phyloP scores from a whole-genome alignment of 257 asterid genomes.

The Mitragyna speciosa region DNA sequence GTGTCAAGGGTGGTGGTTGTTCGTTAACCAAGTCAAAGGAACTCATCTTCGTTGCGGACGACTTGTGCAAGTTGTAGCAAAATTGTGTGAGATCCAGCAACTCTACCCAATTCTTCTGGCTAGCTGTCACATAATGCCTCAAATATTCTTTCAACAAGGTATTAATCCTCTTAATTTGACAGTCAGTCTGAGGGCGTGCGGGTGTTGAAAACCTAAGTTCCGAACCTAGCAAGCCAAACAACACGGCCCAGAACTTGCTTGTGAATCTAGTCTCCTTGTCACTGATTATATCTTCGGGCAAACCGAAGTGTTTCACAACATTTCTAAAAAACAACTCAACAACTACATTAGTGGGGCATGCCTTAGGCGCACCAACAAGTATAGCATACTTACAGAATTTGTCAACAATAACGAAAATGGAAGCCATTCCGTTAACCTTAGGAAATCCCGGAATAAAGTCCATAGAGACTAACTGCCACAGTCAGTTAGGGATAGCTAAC shows the following conservation, averaged over 20 bases:
- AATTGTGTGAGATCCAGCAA: too few species aligned
- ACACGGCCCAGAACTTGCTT: background rate
- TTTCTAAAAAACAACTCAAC: conserved; percentile 1
- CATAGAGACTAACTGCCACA: too few species aligned
- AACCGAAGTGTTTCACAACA: background rate
- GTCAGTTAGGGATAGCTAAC: too few species aligned
- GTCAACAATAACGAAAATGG: background rate
- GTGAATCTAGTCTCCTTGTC: background rate
- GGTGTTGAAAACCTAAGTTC: background rate
- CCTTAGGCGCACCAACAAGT: background rate
- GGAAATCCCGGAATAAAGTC: too few species aligned
- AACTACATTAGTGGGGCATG: background rate
- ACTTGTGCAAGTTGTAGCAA: background rate
- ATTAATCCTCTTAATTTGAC: too few species aligned
- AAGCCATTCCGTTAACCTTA: too few species aligned
- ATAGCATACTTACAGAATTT: background rate
- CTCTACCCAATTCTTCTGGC: too few species aligned
- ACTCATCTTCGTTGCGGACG: background rate
- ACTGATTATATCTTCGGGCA: conserved; percentile 3
- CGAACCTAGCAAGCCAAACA: background rate
- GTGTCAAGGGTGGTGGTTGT: background rate
- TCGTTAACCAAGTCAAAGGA: background rate
- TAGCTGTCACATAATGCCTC: background rate
- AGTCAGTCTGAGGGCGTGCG: too few species aligned
- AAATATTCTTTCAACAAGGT: too few species aligned